These are phyloP conservation scores for Cryphonectria parasitica DNA, from an alignment of 2,329 filamentous ascomycete species.

Conservation along the genomic window DNA sequence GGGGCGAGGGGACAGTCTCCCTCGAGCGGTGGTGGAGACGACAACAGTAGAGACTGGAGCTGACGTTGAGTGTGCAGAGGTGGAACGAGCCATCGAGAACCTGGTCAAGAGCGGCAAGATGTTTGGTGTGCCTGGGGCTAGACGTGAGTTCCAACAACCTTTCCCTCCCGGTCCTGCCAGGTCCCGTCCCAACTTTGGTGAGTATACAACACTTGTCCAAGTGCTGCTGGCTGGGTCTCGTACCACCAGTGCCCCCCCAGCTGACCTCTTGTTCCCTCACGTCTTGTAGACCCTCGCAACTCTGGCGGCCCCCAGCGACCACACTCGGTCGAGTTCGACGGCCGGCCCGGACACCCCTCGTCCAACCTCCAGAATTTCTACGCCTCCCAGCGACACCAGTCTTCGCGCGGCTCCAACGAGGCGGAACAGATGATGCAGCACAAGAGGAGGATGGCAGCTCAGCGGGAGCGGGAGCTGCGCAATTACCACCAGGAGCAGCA, in stretches of 20 bases:
- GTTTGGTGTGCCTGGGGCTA: conserved; percentile 51
- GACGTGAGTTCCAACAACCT: conserved; percentile 80
- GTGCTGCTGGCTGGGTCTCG: conserved; percentile 35
- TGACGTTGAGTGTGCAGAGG: conserved; percentile 63
- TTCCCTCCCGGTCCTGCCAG: conserved; percentile 58
- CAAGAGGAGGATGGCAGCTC: conserved; percentile 98
- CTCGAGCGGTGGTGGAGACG: not conserved
- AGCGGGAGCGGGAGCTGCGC: conserved; percentile 97
- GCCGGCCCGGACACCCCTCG: conserved; percentile 34
- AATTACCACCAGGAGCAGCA: conserved; percentile 99
- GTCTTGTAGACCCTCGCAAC: conserved; percentile 27
- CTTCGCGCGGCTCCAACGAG: conserved; percentile 81
- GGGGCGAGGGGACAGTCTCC: too few relatives aligned
- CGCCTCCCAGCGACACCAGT: conserved; percentile 88
- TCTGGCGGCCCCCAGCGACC: conserved; percentile 28
- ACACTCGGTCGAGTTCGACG: conserved; percentile 35
- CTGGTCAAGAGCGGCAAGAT: conserved; percentile 96
- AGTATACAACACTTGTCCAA: conserved; percentile 38
- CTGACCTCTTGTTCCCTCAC: conserved; percentile 17
- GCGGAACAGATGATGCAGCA: conserved; percentile 99
- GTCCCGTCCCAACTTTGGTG: conserved; percentile 64
- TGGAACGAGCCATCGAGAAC: conserved; percentile 94
- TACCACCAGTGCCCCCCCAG: conserved; percentile 32
- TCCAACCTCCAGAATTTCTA: conserved; percentile 93
- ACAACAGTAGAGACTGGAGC: conserved; percentile 29